Evolutionary conservation across 202 grass and related monocot species (phyloP).

Genomic region (Dendrocalamus latiflorus): DNA sequence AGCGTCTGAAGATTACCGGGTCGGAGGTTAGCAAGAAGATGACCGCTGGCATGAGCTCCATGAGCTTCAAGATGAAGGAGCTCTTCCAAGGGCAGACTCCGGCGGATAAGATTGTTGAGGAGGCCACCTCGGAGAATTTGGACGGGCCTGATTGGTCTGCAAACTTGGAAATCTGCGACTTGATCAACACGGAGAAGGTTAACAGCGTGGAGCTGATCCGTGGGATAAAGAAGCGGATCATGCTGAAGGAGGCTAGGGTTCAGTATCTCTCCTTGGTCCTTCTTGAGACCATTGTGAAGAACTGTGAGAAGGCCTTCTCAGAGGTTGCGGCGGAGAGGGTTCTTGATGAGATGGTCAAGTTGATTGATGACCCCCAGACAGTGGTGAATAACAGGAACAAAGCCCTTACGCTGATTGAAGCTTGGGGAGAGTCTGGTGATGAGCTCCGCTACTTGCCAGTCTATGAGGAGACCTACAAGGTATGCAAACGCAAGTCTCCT

Average conservation of each 20-base stretch:
- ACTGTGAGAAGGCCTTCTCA: slow-evolving; percentile 93
- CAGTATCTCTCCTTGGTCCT: slow-evolving; percentile 78
- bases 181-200: too few species aligned
- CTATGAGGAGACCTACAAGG: slow-evolving; percentile 97
- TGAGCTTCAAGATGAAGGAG: slow-evolving; percentile 99
- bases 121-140: too few species aligned
- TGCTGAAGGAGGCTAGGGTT: slow-evolving; percentile 70
- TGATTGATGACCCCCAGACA: slow-evolving; percentile 94
- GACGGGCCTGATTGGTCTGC: too few species aligned
- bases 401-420: slow-evolving; percentile 74
- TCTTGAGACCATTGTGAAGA: slow-evolving; percentile 92
- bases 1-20: slow-evolving; percentile 82
- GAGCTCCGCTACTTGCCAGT: slow-evolving; percentile 88
- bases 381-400: slow-evolving; percentile 84
- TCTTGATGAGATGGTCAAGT: slow-evolving; percentile 86
- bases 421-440: slow-evolving; percentile 82
- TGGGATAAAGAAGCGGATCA: slow-evolving; percentile 79
- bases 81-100: slow-evolving; percentile 83
- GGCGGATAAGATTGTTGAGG: too few species aligned
- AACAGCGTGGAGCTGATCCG: slow-evolving; percentile 67
- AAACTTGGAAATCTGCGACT: too few species aligned
- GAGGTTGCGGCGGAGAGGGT: slow-evolving; percentile 86
- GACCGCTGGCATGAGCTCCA: slow-evolving; percentile 71
- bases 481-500: neutral
- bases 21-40: slow-evolving; percentile 83